Evolutionary conservation across 495 filamentous ascomycete species (phyloP).

Genomic region (Lophium mytilinum): DNA sequence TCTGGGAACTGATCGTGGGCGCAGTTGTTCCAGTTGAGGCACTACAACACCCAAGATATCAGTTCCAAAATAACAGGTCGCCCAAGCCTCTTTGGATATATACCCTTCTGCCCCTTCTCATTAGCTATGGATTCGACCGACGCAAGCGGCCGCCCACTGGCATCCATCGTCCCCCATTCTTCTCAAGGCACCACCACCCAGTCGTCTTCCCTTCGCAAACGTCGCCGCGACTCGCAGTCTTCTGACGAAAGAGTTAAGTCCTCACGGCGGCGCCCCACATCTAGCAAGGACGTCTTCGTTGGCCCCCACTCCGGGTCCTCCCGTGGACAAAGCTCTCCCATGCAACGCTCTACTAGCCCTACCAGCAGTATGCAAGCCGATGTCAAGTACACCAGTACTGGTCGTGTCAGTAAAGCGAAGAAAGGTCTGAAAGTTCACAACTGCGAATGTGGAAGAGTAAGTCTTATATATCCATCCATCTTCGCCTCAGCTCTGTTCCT

Average conservation of each 20-base stretch:
- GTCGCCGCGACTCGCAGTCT: conserved; percentile 16
- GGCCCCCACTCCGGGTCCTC: conserved; percentile 23
- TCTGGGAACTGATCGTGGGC: conserved; percentile 14
- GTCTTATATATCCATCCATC: conserved; percentile 6
- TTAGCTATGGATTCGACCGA: conserved; percentile 18
- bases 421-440: conserved; percentile 34
- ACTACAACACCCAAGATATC: conserved; percentile 9
- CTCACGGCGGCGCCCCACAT: conserved; percentile 21
- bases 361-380: conserved; percentile 17
- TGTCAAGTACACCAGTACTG: conserved; percentile 33
- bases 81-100: conserved; percentile 18
- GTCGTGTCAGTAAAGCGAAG: conserved; percentile 36
- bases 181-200: conserved; percentile 12
- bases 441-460: conserved; percentile 36
- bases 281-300: conserved; percentile 16
- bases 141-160: conserved; percentile 24
- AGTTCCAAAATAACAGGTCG: conserved; percentile 12
- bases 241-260: conserved; percentile 21
- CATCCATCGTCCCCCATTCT: conserved; percentile 10
- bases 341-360: conserved; percentile 24
- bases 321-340: conserved; percentile 20
- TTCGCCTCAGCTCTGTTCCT: background rate
- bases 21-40: conserved; percentile 18
- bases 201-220: conserved; percentile 11
- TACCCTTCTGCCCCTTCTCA: conserved; percentile 13